Conservation (phyloP, 108 stramenopile genomes). For the Pseudonitzschia delicatissima region DNA sequence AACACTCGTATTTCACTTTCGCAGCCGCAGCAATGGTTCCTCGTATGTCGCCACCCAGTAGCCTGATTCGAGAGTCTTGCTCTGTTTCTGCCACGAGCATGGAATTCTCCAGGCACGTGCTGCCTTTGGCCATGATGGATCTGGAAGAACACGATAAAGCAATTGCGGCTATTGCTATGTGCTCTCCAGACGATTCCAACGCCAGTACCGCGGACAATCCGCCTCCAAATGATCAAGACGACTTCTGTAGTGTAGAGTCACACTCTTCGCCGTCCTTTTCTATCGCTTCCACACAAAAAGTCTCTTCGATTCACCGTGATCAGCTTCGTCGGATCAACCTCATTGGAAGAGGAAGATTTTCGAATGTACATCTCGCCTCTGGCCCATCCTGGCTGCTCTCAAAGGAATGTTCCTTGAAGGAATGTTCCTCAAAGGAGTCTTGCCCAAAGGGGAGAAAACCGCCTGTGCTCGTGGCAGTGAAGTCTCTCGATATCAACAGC, state of each 20-base stretch:
- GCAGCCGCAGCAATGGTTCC: too few species aligned
- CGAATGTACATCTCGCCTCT: constrained; percentile 2
- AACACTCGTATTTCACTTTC: too few species aligned
- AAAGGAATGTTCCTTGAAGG: background rate
- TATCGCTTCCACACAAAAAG: background rate
- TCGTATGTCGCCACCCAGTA: too few species aligned
- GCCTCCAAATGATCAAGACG: background rate
- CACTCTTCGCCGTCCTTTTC: background rate
- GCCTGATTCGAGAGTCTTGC: background rate
- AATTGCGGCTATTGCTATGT: background rate
- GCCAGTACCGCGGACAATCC: too few species aligned
- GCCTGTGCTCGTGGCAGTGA: constrained; percentile 6
- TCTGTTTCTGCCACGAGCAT: background rate
- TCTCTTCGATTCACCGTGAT: background rate
- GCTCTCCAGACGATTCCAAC: background rate
- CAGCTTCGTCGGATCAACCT: background rate
- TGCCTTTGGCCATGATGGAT: background rate
- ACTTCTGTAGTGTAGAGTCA: background rate
- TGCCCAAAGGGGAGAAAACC: background rate
- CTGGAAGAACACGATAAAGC: constrained; percentile 4
- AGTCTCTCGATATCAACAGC: constrained; percentile 5
- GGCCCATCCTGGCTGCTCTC: background rate
- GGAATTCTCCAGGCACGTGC: background rate
- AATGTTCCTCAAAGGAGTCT: background rate
- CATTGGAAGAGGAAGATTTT: constrained; percentile 8